Evolutionary conservation across 768 basidiomycete genomes (phyloP).

Genomic region (Tylopilus subfusipes): DNA sequence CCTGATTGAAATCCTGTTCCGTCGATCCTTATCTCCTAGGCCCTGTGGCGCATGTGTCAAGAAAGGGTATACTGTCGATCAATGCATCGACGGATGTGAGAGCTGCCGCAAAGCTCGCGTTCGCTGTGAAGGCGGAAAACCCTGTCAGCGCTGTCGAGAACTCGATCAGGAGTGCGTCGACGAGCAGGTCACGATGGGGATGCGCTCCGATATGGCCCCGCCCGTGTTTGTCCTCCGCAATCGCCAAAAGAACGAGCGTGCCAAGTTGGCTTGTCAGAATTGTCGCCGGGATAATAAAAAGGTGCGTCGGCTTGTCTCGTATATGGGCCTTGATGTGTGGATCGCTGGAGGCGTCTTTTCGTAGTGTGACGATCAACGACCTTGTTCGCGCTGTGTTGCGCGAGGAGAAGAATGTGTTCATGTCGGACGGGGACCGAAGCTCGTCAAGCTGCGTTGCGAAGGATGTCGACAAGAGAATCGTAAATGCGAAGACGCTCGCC

Average conservation of each 20-base stretch:
- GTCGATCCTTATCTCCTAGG: conserved; percentile 27
- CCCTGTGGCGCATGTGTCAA: conserved; percentile 59
- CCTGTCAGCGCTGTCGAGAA: conserved; percentile 35
- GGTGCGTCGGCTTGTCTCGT: conserved; percentile 32
- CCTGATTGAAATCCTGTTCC: neutral
- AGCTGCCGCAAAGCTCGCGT: conserved; percentile 51
- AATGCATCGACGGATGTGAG: conserved; percentile 62
- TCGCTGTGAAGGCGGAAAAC: conserved; percentile 38
- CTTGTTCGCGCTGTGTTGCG: conserved; percentile 56
- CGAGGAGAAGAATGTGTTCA: conserved; percentile 56
- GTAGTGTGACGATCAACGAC: conserved; percentile 62
- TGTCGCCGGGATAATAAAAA: conserved; percentile 68
- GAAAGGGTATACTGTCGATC: conserved; percentile 49
- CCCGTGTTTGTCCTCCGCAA: conserved; percentile 23
- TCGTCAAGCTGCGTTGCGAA: conserved; percentile 58
- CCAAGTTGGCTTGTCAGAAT: conserved; percentile 55
- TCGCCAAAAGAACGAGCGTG: conserved; percentile 44
- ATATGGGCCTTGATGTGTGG: neutral
- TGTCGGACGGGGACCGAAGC: conserved; percentile 52
- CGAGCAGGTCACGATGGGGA: conserved; percentile 29
- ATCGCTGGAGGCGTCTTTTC: neutral
- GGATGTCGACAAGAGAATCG: conserved; percentile 53
- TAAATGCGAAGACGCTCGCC: conserved; percentile 57
- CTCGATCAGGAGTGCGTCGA: conserved; percentile 45
- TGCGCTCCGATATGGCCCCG: conserved; percentile 25